Evolutionary conservation across 208 protist species (phyloP).

Genomic region (Herpetomonas muscarum): DNA sequence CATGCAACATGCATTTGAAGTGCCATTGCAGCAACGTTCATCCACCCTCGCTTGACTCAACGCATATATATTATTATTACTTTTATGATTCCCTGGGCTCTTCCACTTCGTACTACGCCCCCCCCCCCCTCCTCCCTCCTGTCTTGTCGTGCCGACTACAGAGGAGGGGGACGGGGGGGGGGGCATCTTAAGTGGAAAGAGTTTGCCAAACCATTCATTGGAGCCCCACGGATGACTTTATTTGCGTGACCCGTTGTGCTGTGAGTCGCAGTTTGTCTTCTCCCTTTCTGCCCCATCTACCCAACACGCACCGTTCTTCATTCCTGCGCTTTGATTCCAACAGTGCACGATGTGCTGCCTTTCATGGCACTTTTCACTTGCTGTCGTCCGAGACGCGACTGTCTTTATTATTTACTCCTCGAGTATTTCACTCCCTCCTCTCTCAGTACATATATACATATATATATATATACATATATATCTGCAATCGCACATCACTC

Average conservation of each 20-base stretch:
- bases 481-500: too few species aligned
- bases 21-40: too few species aligned
- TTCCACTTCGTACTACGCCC: not conserved
- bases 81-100: not conserved
- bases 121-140: not conserved
- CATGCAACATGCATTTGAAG: too few species aligned
- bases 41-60: not conserved
- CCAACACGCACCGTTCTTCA: too few species aligned
- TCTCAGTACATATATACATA: not conserved
- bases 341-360: not conserved
- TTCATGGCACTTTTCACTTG: too few species aligned
- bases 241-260: not conserved
- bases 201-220: not conserved
- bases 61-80: not conserved
- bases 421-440: not conserved
- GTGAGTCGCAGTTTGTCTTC: not conserved
- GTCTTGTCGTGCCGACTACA: too few species aligned
- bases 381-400: too few species aligned
- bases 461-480: constrained; percentile 7
- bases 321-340: not conserved
- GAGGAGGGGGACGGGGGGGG: not conserved
- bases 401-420: too few species aligned
- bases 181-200: not conserved
- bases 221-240: constrained; percentile 49
- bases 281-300: constrained; percentile 6